Percentiles rank a stretch among this genome's conserved stretches.
These are phyloP conservation scores for Botrytis medusae DNA, from an alignment of 2,329 filamentous ascomycete species.

Conservation along the genomic window DNA sequence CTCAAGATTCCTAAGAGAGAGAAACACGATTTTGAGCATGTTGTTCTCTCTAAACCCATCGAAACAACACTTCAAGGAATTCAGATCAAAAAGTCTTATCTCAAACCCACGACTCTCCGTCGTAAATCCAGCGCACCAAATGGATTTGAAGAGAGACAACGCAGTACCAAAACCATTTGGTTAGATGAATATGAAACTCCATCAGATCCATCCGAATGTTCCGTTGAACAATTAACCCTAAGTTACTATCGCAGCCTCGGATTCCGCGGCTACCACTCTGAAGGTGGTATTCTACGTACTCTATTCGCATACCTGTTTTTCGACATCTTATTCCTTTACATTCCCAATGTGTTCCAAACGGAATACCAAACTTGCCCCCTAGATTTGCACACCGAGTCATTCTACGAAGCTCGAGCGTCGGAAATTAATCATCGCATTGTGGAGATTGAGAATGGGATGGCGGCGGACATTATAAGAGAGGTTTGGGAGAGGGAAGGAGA, in stretches of 20 bases:
- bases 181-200: conserved; percentile 68
- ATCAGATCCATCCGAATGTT: conserved; percentile 67
- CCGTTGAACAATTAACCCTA: conserved; percentile 92
- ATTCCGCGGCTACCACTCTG: conserved; percentile 93
- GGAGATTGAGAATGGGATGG: conserved; percentile 81
- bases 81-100: conserved; percentile 65
- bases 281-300: conserved; percentile 90
- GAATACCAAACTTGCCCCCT: conserved; percentile 91
- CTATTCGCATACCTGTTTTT: conserved; percentile 89
- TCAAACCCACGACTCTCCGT: conserved; percentile 29
- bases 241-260: conserved; percentile 76
- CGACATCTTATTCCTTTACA: conserved; percentile 87
- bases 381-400: conserved; percentile 89
- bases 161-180: conserved; percentile 79
- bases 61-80: conserved; percentile 76
- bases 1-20: conserved; percentile 79
- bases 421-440: conserved; percentile 88
- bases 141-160: conserved; percentile 36
- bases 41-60: conserved; percentile 71
- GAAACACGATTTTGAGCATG: conserved; percentile 91
- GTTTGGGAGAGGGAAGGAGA: conserved; percentile 70
- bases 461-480: conserved; percentile 62
- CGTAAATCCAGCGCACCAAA: conserved; percentile 16
- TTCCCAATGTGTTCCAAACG: conserved; percentile 97
- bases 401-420: conserved; percentile 80